Percentiles rank a stretch among this genome's conserved stretches.
These are phyloP conservation scores for Podospora fimiseda DNA, from an alignment of 495 filamentous ascomycete genomes.

Conservation along the genomic window DNA sequence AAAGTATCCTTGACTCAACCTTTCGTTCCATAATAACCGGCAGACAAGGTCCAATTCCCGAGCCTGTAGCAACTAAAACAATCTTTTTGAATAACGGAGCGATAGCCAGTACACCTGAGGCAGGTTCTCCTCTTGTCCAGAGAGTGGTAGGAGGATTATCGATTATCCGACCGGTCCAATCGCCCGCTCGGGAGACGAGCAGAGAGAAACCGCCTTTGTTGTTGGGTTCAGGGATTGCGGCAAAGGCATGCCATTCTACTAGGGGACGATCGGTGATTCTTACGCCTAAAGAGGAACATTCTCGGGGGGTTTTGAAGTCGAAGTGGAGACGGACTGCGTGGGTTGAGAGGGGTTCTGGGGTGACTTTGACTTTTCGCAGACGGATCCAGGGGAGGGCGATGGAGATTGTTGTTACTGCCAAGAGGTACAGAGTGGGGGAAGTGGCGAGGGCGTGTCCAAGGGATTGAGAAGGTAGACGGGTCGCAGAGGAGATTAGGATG, in stretches of 20 bases:
- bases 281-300: conserved; percentile 36
- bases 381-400: conserved; percentile 55
- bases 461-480: conserved; percentile 19
- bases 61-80: conserved; percentile 64
- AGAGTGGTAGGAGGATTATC: conserved; percentile 44
- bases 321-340: conserved; percentile 59
- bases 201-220: conserved; percentile 48
- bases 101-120: conserved; percentile 57
- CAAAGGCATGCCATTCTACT: conserved; percentile 67
- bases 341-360: conserved; percentile 48
- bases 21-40: conserved; percentile 27
- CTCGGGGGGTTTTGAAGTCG: conserved; percentile 43
- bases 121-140: conserved; percentile 45
- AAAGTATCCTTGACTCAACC: conserved; percentile 29
- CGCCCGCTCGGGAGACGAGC: conserved; percentile 62
- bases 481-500: conserved; percentile 30
- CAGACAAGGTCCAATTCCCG: conserved; percentile 59
- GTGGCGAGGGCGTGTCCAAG: conserved; percentile 32
- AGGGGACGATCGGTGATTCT: conserved; percentile 48
- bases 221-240: conserved; percentile 48
- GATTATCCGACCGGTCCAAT: conserved; percentile 59
- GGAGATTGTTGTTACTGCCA: conserved; percentile 45
- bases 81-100: conserved; percentile 57
- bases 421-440: conserved; percentile 51
- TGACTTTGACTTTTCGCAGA: conserved; percentile 49